Evolutionary conservation across 2,329 filamentous ascomycete genomes (phyloP), one percentile per base, ranked within the genome.

Genomic region (Tothia fuscella): DNA sequence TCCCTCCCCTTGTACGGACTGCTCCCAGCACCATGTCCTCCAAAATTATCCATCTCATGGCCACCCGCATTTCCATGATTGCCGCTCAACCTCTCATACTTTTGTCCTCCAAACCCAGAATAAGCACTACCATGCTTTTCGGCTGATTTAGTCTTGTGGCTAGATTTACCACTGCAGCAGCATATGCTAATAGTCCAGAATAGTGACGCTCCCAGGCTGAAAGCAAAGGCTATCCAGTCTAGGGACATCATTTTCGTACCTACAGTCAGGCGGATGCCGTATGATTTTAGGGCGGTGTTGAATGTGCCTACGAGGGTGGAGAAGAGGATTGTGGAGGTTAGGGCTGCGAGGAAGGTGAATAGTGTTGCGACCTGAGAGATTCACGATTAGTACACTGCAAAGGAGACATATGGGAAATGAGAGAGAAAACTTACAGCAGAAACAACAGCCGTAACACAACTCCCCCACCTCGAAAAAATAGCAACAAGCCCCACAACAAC

Each of bases 141-240:
- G 24, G 70, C 71, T 29, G 61, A 62, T 43, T 49, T 44, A 7
- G 49, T 51, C 43, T 52, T 53, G 41, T 66, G 67, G 21, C 66
- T 63, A 42, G 64, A 69, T 51, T 71, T 68, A 35, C 85, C 84
- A 51, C 74, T 78, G 71, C 88, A 94, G 76, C 88, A 96, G 80
- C 89, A 96, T 54, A 82, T 74, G 61, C 79, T 85, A 60, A 93
- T 76, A 56, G 88, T 66, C 89, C 91, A 96, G 80, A 96, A 95
- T 57, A 94, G 64, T 49, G 75, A 76, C 6, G 82, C 80, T 31
- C 62, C 83, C 25, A 91, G 57, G 47, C 81, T 80, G 57, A 93
- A 87, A 21, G 75, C 82, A 29, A 80, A 80, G 32, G 79, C 80
- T 46, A 96, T 68, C 85, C 88, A 95, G 52, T 82, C 75, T 16